A percentile compares a stretch with the other conserved stretches of the same genome.
phyloP scores from a whole-genome alignment of 202 grass and related monocot species.

The Cymbopogon flexuosus region DNA sequence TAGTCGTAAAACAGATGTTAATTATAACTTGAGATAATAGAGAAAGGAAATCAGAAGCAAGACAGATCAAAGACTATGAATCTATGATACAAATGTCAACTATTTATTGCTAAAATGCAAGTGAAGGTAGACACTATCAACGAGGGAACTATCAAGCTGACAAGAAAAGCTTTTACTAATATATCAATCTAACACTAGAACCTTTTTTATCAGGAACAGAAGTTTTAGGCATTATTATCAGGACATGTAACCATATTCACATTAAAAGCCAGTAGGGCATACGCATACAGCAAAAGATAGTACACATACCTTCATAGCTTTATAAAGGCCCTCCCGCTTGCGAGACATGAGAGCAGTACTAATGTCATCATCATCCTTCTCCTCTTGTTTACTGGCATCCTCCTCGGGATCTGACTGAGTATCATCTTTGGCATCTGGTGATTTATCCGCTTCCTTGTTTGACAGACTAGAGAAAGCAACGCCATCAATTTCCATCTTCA shows the following conservation, averaged over 20 bases:
- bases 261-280: neutral
- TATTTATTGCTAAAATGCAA: neutral
- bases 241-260: neutral
- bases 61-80: neutral
- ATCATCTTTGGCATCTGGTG: constrained; percentile 38
- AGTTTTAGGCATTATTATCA: neutral
- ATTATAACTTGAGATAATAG: neutral
- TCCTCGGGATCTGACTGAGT: constrained; percentile 14
- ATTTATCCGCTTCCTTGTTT: constrained; percentile 43
- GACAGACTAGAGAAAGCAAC: constrained; percentile 54
- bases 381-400: constrained; percentile 29
- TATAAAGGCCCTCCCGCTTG: constrained; percentile 53
- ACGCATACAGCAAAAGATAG: neutral
- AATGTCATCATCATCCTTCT: constrained; percentile 40
- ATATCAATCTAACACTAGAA: neutral
- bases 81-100: neutral
- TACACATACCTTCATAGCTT: constrained; percentile 70
- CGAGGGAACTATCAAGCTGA: neutral
- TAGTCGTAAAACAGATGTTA: neutral
- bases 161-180: neutral
- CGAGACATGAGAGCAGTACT: constrained; percentile 56
- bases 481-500: constrained; percentile 76
- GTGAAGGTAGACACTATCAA: neutral
- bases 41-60: neutral
- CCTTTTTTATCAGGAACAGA: neutral